Base-by-base conservation (phyloP, 139 green algal genomes). In the Choricystis sp. region DNA sequence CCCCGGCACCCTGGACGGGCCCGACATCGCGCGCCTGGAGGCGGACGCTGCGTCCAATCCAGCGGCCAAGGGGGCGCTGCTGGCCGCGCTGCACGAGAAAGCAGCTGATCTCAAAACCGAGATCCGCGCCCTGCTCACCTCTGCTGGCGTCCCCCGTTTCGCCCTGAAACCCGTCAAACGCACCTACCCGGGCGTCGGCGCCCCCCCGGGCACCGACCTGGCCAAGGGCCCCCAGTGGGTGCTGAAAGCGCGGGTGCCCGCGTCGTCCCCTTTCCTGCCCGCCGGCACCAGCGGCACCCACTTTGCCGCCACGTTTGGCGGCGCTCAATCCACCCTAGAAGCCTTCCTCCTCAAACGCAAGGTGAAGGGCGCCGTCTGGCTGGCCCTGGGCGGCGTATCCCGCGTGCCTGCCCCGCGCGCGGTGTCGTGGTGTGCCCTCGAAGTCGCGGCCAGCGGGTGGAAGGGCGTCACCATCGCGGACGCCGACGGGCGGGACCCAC, bases 301-400 rank as follows among this genome's bases (percentile, higher is more conserved):
- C 61, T 93, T 93, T 68, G 55, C 56, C 22, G 76, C 77, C 21
- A 62, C 94, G 16, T 80, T 96, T 57, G 89, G 86, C 61, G 52
- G 72, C 61, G 69, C 83, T 56, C 76, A 89, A 69, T 84, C 65
- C 60, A 59, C 64, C 24, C 76, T 97, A 49, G 93, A 99, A 85
- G 68, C 79, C 2, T 62, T 98, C 40, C 61, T 90, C 61, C 60
- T 99, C 20, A 98, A 98, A 85, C 77, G 93, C 9, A 71, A 74
- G 49, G 61, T 99, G 52, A 95, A 88, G 83, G 92, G 94, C 3
- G 89, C 93, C 9, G 71, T 66, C 64, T 99, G 93, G 93, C 57
- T 96, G 4, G 49, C 63, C 1, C 40, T 98, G 3, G 55, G 52
- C 24, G 69, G 71, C 26, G 72, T 88, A 0, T 68, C 24, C 3